Conservation (phyloP, 2,329 filamentous ascomycete genomes). For the Didymella arachidicola region DNA sequence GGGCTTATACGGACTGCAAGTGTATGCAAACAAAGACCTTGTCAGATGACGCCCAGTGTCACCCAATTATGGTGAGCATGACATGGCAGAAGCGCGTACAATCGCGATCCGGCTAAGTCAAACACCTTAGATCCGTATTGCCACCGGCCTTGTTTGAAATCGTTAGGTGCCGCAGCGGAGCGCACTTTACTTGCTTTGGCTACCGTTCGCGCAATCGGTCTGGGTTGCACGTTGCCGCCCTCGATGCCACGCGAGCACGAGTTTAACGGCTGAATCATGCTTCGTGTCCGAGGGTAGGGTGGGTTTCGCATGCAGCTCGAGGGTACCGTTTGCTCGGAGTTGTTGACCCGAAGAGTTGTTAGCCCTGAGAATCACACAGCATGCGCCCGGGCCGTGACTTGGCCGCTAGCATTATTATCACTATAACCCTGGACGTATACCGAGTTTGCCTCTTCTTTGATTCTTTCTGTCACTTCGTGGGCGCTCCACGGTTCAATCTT, state of each 20-base stretch:
- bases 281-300: slow-evolving; percentile 5
- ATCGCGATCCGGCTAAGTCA: slow-evolving; percentile 12
- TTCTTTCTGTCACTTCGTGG: slow-evolving; percentile 5
- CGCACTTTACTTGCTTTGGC: not conserved
- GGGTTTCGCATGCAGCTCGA: not conserved
- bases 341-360: slow-evolving; percentile 9
- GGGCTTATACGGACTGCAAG: slow-evolving; percentile 9
- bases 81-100: slow-evolving; percentile 16
- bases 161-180: not conserved
- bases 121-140: slow-evolving; percentile 2
- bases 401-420: slow-evolving; percentile 31
- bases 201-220: slow-evolving; percentile 2
- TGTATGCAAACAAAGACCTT: slow-evolving; percentile 9
- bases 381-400: slow-evolving; percentile 18
- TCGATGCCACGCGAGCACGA: slow-evolving; percentile 18
- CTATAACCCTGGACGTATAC: slow-evolving; percentile 23
- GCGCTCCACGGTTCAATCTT: not conserved
- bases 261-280: slow-evolving; percentile 4
- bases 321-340: slow-evolving; percentile 7
- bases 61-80: slow-evolving; percentile 21
- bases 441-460: slow-evolving; percentile 10
- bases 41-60: slow-evolving; percentile 22
- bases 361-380: slow-evolving; percentile 9
- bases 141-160: slow-evolving; percentile 12
- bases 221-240: slow-evolving; percentile 5